Base-by-base conservation (phyloP, 768 basidiomycete genomes). In the Boletus tomentosulus region DNA sequence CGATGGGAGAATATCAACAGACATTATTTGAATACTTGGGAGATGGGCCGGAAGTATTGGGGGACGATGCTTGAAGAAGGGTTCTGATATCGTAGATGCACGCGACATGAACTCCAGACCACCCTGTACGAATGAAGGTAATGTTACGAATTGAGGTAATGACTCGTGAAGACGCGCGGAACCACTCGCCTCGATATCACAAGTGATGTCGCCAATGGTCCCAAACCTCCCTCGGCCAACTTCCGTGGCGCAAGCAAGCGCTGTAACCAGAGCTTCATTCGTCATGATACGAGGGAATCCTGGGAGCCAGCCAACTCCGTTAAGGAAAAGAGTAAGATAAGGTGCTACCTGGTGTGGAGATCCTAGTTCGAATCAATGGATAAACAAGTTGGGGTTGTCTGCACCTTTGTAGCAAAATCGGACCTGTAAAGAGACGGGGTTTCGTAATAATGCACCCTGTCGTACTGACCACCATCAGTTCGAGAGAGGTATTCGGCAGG, bases 1-100 rank as follows among this genome's bases (percentile, higher is more conserved):
- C 0, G 94, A 80, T 0, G 94, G 94, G 4, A 97, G 80, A 60
- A 96, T 97, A 64, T 98, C 94, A 48, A 95, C 87, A 0, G 89
- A 82, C 83, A 94, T 93, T 60, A 96, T 83, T 51, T 87, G 83
- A 37, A 83, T 78, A n/a, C 74, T 71, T 0, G 83, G 82, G 12
- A 83, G 74, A 50, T 80, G 65, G 3, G 68, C 59, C 0, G 78
- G 73, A 6, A 79, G 71, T 15, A 63, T 65, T 7, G 68, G 51
- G 0, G 82, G 79, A 1, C 74, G 72, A 25, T 74, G 65, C 41
- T 75, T 79, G 70, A 84, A 90, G 66, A 83, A 85, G 0, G 94
- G 94, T 5, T 80, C 72, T 10, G 83, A 84, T 50, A 95, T 81
- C 1, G 93, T 95, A 0, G 92, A 87, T 7, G 86, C 70, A n/a